Conservation (phyloP, 345 rosid genomes). For the Dovyalis caffra region DNA sequence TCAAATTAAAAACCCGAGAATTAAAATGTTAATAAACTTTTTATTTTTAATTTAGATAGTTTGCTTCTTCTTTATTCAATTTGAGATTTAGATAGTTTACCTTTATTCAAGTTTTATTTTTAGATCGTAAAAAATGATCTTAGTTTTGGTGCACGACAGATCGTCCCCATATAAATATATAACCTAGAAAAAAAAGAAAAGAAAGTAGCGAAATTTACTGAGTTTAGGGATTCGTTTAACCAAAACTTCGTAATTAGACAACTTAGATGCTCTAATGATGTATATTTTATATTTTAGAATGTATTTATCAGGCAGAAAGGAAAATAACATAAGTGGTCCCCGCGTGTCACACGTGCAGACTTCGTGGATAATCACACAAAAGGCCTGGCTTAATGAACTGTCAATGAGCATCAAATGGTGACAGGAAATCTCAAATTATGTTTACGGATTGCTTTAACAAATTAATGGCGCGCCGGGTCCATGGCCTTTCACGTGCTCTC, state of each 20-base stretch:
- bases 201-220: too few species aligned
- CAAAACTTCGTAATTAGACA: neutral
- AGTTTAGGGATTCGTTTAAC: neutral
- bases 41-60: too few species aligned
- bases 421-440: neutral
- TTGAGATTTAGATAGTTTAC: too few species aligned
- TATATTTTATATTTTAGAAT: neutral
- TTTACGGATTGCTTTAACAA: neutral
- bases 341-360: conserved; percentile 3
- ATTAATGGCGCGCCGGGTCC: neutral
- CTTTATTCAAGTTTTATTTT: too few species aligned
- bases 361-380: neutral
- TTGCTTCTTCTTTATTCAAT: too few species aligned
- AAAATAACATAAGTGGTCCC: neutral
- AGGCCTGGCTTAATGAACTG: neutral
- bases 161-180: too few species aligned
- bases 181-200: too few species aligned
- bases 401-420: neutral
- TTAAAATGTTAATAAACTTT: too few species aligned
- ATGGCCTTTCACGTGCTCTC: neutral
- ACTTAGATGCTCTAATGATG: neutral
- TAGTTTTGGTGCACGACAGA: too few species aligned
- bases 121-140: too few species aligned
- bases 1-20: too few species aligned
- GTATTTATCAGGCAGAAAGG: neutral